Percentiles rank a stretch among this genome's conserved stretches.
These are phyloP conservation scores for Zea luxurians DNA, from an alignment of 176 grass and related monocot species.

Conservation along the genomic window DNA sequence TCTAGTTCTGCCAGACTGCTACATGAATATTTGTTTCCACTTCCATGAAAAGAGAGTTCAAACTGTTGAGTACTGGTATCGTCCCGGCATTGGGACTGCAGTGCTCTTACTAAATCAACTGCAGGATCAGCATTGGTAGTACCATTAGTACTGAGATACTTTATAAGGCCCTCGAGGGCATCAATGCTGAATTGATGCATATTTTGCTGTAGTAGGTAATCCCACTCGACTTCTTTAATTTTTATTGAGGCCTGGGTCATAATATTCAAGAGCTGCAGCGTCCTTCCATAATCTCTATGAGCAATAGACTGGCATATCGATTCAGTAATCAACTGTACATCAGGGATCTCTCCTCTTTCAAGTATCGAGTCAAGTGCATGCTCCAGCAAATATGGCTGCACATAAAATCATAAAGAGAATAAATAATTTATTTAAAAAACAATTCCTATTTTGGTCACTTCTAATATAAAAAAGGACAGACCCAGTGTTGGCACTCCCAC, in stretches of 20 bases:
- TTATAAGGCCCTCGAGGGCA: constrained; percentile 27
- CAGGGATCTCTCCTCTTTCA: constrained; percentile 49
- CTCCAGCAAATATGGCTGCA: constrained; percentile 49
- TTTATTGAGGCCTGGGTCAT: constrained; percentile 37
- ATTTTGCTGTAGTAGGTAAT: constrained; percentile 50
- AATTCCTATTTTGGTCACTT: constrained; percentile 10
- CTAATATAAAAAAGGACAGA: too few relatives aligned
- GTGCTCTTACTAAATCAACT: constrained; percentile 39
- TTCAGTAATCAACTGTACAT: constrained; percentile 43
- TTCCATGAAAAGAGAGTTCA: background rate
- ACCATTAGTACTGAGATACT: constrained; percentile 22
- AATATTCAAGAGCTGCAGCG: constrained; percentile 40
- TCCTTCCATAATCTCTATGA: constrained; percentile 33
- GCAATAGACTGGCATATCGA: constrained; percentile 46
- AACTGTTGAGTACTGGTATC: constrained; percentile 15
- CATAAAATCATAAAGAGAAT: constrained; percentile 12
- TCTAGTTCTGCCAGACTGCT: constrained; percentile 23
- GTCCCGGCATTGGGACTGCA: constrained; percentile 37
- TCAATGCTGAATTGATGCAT: constrained; percentile 31
- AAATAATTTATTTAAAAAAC: constrained; percentile 20
- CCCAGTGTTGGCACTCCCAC: too few relatives aligned
- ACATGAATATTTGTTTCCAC: constrained; percentile 8
- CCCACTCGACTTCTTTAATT: constrained; percentile 43
- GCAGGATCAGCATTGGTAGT: constrained; percentile 14
- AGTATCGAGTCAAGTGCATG: constrained; percentile 48